Evolutionary conservation across 2,329 filamentous ascomycete genomes (phyloP), one percentile per base, ranked within the genome.

Genomic region (Colletotrichum theobromicola): DNA sequence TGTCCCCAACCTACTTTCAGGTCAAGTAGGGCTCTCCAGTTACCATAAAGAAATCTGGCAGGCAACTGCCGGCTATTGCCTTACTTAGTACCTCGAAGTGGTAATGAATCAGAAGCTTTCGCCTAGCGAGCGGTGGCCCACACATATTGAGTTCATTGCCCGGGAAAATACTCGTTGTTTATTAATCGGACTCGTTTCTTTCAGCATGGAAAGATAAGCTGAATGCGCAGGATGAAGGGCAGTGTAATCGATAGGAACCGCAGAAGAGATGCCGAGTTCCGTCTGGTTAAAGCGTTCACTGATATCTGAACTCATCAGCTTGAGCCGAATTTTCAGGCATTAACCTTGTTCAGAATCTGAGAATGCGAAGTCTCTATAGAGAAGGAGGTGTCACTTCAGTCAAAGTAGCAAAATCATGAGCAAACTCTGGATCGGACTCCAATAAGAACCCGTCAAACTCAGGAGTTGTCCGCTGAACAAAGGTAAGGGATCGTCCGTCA

Each of bases 161-260:
- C 42, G 42, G n/a, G n/a, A n/a, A 21, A 13, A 13, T 46, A 46
- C 7, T 13, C 42, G 10, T 21, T 18, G 12, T 21, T 46, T 12
- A 12, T 4, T 5, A 21, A 7, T 46, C 6, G n/a, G 5, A 21
- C 12, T 5, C 4, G 10, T 21, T n/a, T 4, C 42, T 21, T 13
- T 8, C n/a, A 9, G 7, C 10, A 18, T 46, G n/a, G 6, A 18
- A 4, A 21, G 18, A 10, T 9, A 10, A 10, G 21, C 1, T 21
- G 4, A 2, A 3, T 6, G 18, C 42, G 9, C 6, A 21, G 7
- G n/a, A 0, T 10, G 2, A 21, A 5, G 13, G 12, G 21, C 42
- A 21, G 4, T 37, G 4, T 18, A 1, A 18, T 6, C 42, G 18
- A 0, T 2, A 13, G n/a, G n/a, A 21, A 50, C 10, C n/a, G 9